Evolutionary conservation across 1,284 basidiomycete genomes (phyloP), one percentile per base, ranked within the genome.

Genomic region (Neolentinus lepideus): DNA sequence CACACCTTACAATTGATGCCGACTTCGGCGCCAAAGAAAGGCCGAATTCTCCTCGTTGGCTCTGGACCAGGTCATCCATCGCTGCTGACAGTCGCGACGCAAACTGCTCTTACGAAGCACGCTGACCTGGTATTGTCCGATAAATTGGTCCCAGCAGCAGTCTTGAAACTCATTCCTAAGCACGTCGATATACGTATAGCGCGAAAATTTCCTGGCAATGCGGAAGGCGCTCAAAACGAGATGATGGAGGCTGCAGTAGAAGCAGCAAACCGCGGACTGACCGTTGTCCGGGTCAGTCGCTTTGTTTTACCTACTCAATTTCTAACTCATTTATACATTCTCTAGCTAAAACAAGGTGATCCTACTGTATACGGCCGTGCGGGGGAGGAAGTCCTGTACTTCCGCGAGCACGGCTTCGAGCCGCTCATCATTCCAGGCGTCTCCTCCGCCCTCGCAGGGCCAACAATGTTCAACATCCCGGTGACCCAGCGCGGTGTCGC

Each of bases 321-420:
- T 12, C 12, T 46, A 16, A 46, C 16, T 21, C 6, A 25, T 3
- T 8, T 14, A 25, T 59, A 51, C 51, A 54, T n/a, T 19, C 54
- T n/a, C n/a, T n/a, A 90, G 81, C 79, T 99, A 14, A 98, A 99
- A 73, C 96, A 98, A 76, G 96, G 96, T 26, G 96, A 98, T 68
- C 96, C 96, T 1, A 90, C 91, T 27, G 84, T 99, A 0, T 99
- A 97, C 66, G 96, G 93, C 2, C 84, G 96, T 22, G 91, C 90
- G 0, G 94, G 94, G 11, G 96, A 98, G 68, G 96, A 99, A 70
- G 84, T 98, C 1, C 76, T 98, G 19, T 92, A 90, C 69, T 96
- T 98, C 80, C 83, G 93, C 12, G 72, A 82, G 53, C 85, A 86
- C 52, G 94, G 94, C 0, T 90, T 88, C 66, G 87, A 93, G 60